Base-by-base conservation (phyloP, 2,329 filamentous ascomycete genomes). In the Fusarium sp. region DNA sequence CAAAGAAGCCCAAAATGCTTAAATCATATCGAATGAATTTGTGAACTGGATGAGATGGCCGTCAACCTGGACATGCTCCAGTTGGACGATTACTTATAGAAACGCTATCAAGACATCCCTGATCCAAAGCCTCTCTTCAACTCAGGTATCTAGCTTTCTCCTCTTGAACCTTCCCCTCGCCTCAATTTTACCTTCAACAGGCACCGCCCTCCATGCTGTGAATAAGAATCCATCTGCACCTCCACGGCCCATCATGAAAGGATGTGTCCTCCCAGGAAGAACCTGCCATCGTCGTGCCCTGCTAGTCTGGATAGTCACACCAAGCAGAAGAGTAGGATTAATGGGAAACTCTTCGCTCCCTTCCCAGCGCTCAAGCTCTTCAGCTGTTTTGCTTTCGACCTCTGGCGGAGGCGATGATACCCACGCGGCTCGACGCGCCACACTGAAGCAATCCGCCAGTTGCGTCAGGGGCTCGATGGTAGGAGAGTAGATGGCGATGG, bases 141-240 rank as follows among this genome's bases (percentile, higher is more conserved):
- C 23, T 52, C 55, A 79, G 31, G 73, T 77, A 68, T 84, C 86
- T 59, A 84, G 78, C 83, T 92, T 95, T 80, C 90, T 90, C 82
- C 89, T 90, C 82, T 93, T 93, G 60, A 90, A 90, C 78, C 92
- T 92, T 0, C 96, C 96, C 67, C 94, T 90, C 4, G 95, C 95
- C 77, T 94, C 92, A 9, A 98, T 92, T 75, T 88, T 90, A 4
- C 93, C 94, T 76, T 93, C 89, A 0, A 93, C 90, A 0, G 96
- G 96, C 49, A 95, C 84, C 2, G 96, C 94, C 74, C 91, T 89
- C 79, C 92, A 93, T 0, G 88, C 95, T 33, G 94, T 95, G 74
- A 98, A 94, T 7, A 99, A 80, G 80, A 94, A 99, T 0, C 96
- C 96, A 78, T 98, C 95, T 0, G 94, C 90, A 2, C 95, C 95